Base-by-base conservation (phyloP, 2,329 filamentous ascomycete species). In the Aureobasidium sp. region DNA sequence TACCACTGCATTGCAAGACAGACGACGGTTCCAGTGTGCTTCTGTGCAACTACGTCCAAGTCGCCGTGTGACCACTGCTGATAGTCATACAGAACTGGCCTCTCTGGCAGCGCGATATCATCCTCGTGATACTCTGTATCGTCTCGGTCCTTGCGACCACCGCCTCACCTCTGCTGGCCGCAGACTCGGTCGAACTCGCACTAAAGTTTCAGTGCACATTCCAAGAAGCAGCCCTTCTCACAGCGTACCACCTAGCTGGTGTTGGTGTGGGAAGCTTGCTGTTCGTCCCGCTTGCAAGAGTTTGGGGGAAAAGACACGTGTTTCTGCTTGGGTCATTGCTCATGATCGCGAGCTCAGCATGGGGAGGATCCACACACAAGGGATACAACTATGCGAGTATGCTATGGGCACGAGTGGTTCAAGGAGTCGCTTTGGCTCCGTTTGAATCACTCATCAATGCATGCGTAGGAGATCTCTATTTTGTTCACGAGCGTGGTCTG, bases 401-500 rank as follows among this genome's bases (percentile, higher is more conserved):
- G 62, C 70, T 94, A 4, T 89, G 85, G 74, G 87, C 93, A 13
- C 81, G 93, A 13, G 82, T 95, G 55, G 83, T 95, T 60, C 93
- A 96, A 73, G 93, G 93, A 21, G 81, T 96, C 45, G 91, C 88
- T 0, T 80, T 91, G 19, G 91, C 91, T 9, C 92, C 93, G 0
- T 96, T 94, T 65, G 93, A 97, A 74, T 89, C 89, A 1, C 77
- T 96, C 25, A 87, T 96, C 61, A 96, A 95, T 73, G 90, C 90
- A 0, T 87, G 85, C 51, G 89, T 96, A 7, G 93, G 91, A 42
- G 93, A 97, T 72, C 71, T 97, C 55, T 96, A 93, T 74, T 94
- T 86, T 72, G 90, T 96, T 27, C 93, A 93, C 75, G 84, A 89
- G 73, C 73, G 82, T 57, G 91, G 92, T 33, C 83, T 87, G 66